phyloP scores from a whole-genome alignment of 768 basidiomycete species.

The Lentinula aciculospora region DNA sequence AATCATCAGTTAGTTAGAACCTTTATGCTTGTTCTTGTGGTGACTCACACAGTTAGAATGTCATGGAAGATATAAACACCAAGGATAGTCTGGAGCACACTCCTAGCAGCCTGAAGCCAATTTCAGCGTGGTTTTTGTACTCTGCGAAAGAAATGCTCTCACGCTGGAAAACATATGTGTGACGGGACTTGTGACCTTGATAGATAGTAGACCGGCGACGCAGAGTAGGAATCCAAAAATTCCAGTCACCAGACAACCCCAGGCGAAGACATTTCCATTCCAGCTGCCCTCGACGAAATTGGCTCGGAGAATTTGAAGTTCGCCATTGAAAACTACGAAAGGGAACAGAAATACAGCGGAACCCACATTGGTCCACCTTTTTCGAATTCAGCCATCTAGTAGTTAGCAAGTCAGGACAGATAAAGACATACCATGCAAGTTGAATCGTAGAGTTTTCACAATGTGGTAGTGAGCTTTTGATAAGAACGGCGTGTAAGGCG shows the following conservation, averaged over 20 bases:
- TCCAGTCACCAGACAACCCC: conserved; percentile 66
- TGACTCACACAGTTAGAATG: conserved; percentile 62
- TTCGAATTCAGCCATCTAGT: not conserved
- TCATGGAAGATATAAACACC: conserved; percentile 78
- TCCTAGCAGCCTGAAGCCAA: conserved; percentile 58
- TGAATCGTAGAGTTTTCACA: conserved; percentile 70
- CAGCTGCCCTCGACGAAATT: conserved; percentile 35
- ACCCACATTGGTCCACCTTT: conserved; percentile 61
- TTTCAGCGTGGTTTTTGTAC: conserved; percentile 8
- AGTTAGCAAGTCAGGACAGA: too few relatives aligned
- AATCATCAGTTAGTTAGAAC: not conserved
- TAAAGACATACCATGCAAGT: conserved; percentile 46
- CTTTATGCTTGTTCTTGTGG: not conserved
- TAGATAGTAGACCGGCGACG: conserved; percentile 72
- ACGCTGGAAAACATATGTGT: conserved; percentile 85
- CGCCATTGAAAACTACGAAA: conserved; percentile 53
- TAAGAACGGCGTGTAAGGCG: conserved; percentile 68
- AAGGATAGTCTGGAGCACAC: conserved; percentile 78
- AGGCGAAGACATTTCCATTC: conserved; percentile 50
- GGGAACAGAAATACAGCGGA: conserved; percentile 62
- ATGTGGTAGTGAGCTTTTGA: conserved; percentile 63
- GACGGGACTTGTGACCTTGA: conserved; percentile 78
- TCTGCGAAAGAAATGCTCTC: conserved; percentile 22
- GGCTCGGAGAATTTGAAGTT: conserved; percentile 34
- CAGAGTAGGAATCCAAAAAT: conserved; percentile 80